A percentile compares a stretch with the other conserved stretches of the same genome.
Evolutionary conservation across 805 yeast species (phyloP).

Genomic region (Candida coquimbonensis): DNA sequence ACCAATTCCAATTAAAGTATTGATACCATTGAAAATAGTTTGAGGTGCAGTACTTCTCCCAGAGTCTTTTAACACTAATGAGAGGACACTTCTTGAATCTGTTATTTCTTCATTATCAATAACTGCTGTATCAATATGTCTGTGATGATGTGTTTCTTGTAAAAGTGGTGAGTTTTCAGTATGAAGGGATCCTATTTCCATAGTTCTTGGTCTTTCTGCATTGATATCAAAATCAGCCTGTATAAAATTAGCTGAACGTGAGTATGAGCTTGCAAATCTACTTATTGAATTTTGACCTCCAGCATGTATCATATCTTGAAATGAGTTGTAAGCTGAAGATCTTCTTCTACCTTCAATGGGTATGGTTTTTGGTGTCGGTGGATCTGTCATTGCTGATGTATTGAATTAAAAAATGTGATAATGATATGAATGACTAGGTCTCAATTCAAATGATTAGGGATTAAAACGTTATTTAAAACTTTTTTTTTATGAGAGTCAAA

Average conservation of each 20-base stretch:
- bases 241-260: conserved; percentile 21
- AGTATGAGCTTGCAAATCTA: conserved; percentile 21
- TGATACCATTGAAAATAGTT: conserved; percentile 71
- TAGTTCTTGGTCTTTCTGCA: conserved; percentile 12
- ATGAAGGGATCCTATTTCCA: conserved; percentile 13
- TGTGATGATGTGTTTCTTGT: background rate
- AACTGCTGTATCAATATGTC: background rate
- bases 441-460: no score
- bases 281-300: conserved; percentile 22
- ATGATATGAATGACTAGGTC: no score
- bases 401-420: no score
- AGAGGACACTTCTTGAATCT: conserved; percentile 14
- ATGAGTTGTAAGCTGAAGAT: conserved; percentile 19
- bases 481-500: no score
- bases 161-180: conserved; percentile 11
- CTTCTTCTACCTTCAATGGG: conserved; percentile 8
- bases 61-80: conserved; percentile 12
- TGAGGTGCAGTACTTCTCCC: conserved; percentile 61
- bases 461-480: no score
- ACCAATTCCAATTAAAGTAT: conserved; percentile 72
- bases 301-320: conserved; percentile 18
- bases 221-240: conserved; percentile 22
- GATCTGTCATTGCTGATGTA: no score
- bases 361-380: background rate
- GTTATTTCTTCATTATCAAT: background rate